These are phyloP conservation scores for Colletotrichum sp. DNA, from an alignment of 2,329 filamentous ascomycete genomes.

Conservation along the genomic window DNA sequence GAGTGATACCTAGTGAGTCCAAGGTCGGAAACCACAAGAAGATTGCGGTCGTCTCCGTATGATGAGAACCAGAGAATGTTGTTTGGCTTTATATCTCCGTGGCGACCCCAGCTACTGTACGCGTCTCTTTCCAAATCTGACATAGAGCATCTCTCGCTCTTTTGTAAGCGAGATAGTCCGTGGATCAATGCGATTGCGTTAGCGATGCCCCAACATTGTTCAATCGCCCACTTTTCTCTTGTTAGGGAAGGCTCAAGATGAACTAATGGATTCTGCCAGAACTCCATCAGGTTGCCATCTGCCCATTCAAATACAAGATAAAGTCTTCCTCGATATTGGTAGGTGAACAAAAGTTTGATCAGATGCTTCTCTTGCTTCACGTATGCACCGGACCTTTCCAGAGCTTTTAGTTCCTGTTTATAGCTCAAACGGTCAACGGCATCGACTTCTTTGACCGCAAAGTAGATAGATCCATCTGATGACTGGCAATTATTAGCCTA, in stretches of 20 bases:
- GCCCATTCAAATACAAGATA: conserved; percentile 24
- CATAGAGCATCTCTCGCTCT: background rate
- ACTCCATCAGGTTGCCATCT: conserved; percentile 18
- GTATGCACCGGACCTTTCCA: background rate
- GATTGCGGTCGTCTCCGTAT: background rate
- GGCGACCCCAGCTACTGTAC: background rate
- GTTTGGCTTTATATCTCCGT: conserved; percentile 11
- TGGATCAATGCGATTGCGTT: conserved; percentile 2
- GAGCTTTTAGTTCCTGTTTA: background rate
- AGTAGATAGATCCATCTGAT: background rate
- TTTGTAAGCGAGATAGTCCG: background rate
- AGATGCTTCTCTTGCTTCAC: conserved; percentile 5
- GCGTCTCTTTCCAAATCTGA: background rate
- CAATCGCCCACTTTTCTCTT: background rate
- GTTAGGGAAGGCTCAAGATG: background rate
- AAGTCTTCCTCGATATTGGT: background rate
- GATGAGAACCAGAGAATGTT: conserved; percentile 6
- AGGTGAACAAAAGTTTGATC: conserved; percentile 17
- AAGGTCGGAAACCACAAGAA: conserved; percentile 1
- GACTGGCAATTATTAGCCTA: background rate
- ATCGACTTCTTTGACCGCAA: conserved; percentile 9
- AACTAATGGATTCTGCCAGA: background rate
- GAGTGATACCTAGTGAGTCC: conserved; percentile 4
- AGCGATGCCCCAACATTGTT: conserved; percentile 3
- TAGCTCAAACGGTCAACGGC: background rate